Conservation (phyloP, 108 stramenopile species). For the Fistulifera solaris region DNA sequence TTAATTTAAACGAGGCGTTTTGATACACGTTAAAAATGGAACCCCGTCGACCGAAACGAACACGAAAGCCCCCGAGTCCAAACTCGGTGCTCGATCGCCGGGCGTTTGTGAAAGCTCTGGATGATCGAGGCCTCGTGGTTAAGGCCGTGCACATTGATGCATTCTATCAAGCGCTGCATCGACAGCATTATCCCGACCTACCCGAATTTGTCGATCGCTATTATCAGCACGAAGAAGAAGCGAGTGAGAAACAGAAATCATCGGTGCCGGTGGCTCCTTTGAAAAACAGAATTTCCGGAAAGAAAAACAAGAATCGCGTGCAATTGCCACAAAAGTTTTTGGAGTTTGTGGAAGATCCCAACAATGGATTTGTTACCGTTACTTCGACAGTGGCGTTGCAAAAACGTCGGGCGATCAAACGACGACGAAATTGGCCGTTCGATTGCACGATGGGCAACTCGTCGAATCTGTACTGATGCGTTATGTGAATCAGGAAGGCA, state of each 20-base stretch:
- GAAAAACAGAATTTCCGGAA: constrained; percentile 36
- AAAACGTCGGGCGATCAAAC: constrained; percentile 50
- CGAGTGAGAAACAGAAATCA: not conserved
- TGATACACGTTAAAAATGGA: no score
- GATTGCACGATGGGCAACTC: constrained; percentile 71
- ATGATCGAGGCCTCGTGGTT: constrained; percentile 38
- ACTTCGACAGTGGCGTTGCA: constrained; percentile 42
- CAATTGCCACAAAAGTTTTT: constrained; percentile 53
- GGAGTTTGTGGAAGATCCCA: constrained; percentile 48
- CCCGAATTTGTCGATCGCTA: constrained; percentile 51
- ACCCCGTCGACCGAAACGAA: no score
- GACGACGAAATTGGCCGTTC: constrained; percentile 76
- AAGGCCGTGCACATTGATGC: constrained; percentile 47
- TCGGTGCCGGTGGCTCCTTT: constrained; percentile 16
- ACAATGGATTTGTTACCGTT: constrained; percentile 62
- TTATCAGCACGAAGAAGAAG: constrained; percentile 23
- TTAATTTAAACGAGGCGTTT: no score
- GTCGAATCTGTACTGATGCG: constrained; percentile 89
- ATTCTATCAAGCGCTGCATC: constrained; percentile 71
- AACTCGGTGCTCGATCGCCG: constrained; percentile 64
- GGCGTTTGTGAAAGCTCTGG: constrained; percentile 45
- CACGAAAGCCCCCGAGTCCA: constrained; percentile 55
- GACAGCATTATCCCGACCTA: constrained; percentile 63
- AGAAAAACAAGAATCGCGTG: constrained; percentile 40
- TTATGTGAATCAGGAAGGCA: constrained; percentile 35